Conservation (phyloP, 441 rosid genomes). For the Kokia cookei region DNA sequence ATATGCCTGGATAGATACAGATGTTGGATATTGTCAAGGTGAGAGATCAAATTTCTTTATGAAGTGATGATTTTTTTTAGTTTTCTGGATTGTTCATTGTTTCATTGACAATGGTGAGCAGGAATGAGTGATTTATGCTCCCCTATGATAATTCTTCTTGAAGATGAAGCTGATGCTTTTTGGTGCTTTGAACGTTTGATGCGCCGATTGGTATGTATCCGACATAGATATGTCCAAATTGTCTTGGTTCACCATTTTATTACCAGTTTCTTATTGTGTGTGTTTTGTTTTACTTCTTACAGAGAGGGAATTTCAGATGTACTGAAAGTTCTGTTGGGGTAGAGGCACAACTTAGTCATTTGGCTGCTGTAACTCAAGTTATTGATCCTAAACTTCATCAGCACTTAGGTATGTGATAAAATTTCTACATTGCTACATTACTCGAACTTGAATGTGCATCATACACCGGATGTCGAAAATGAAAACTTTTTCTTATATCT, state of each 20-base stretch:
- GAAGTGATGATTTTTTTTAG: background rate
- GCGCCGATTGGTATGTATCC: constrained; percentile 76
- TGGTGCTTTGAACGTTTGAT: constrained; percentile 96
- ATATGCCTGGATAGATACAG: constrained; percentile 89
- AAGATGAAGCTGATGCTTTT: constrained; percentile 93
- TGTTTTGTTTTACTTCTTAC: constrained; percentile 20
- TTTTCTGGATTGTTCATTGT: background rate
- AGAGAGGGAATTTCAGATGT: constrained; percentile 94
- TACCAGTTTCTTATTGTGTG: constrained; percentile 17
- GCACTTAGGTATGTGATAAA: constrained; percentile 59
- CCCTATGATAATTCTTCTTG: constrained; percentile 93
- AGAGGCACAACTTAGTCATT: constrained; percentile 78
- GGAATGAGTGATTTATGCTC: constrained; percentile 99
- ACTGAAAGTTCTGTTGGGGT: constrained; percentile 92
- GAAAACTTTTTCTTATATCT: background rate
- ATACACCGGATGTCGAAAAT: background rate
- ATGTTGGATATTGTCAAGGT: constrained; percentile 98
- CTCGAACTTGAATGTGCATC: background rate
- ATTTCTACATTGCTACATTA: background rate
- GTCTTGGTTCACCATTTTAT: background rate
- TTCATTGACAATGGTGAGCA: constrained; percentile 16
- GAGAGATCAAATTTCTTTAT: background rate
- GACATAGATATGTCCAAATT: background rate
- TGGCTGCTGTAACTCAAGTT: constrained; percentile 83
- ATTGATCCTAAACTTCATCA: constrained; percentile 95